Percentiles rank a stretch among this genome's conserved stretches.
Evolutionary conservation across 176 grass and related monocot genomes (phyloP).

Genomic region (Dactylis glomerata): DNA sequence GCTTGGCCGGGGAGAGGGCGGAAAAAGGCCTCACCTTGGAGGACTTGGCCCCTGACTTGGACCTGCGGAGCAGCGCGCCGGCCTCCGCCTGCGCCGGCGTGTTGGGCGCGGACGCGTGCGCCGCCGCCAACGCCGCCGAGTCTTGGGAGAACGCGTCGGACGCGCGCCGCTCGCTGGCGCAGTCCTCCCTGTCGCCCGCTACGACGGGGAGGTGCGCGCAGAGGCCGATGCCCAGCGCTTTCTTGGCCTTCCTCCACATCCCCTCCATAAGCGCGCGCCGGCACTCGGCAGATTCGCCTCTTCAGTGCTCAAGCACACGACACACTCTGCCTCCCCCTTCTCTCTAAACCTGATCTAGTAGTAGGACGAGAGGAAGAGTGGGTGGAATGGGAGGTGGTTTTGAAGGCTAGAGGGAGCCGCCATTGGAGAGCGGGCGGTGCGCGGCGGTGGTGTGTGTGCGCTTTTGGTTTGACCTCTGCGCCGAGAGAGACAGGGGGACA

Average conservation of each 20-base stretch:
- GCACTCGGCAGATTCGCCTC: slow-evolving; percentile 3
- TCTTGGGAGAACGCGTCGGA: slow-evolving; percentile 39
- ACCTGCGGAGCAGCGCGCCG: slow-evolving; percentile 48
- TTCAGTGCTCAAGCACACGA: background rate
- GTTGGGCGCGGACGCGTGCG: slow-evolving; percentile 34
- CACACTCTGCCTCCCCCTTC: background rate
- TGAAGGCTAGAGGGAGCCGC: slow-evolving; percentile 32
- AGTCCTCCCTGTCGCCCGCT: slow-evolving; percentile 31
- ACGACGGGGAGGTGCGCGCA: slow-evolving; percentile 58
- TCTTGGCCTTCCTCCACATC: slow-evolving; percentile 85
- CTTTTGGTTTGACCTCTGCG: slow-evolving; percentile 57
- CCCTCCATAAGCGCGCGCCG: slow-evolving; percentile 44
- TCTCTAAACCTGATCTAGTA: background rate
- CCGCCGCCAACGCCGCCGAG: background rate
- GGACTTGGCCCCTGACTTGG: slow-evolving; percentile 71
- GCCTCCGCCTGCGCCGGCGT: slow-evolving; percentile 46
- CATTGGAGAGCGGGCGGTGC: slow-evolving; percentile 36
- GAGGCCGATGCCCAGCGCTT: slow-evolving; percentile 52
- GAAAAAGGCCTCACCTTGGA: slow-evolving; percentile 53
- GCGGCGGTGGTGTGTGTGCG: slow-evolving; percentile 30
- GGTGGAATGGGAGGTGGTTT: slow-evolving; percentile 19
- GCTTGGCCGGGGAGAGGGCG: background rate
- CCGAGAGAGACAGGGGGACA: slow-evolving; percentile 22
- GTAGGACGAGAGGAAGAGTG: background rate
- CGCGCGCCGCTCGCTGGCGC: slow-evolving; percentile 33